These are phyloP conservation scores for Bullera alba DNA, from an alignment of 768 basidiomycete genomes.

Conservation along the genomic window DNA sequence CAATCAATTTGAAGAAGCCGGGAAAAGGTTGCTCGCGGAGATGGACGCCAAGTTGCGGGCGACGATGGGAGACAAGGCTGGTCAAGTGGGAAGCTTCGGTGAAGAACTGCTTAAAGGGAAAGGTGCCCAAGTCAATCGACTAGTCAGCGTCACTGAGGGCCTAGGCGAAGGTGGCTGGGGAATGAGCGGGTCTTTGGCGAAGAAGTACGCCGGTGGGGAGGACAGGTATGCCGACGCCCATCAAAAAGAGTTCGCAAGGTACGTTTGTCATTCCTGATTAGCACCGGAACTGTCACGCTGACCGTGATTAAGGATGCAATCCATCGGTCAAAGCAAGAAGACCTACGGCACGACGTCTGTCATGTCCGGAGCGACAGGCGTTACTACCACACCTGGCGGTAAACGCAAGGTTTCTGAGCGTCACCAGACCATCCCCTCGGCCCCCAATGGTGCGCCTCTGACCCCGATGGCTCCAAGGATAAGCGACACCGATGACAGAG, in stretches of 20 bases:
- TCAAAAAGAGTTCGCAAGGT: slow-evolving; percentile 41
- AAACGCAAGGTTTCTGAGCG: not conserved
- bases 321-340: slow-evolving; percentile 11
- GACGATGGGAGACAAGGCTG: slow-evolving; percentile 22
- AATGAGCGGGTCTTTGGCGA: not conserved
- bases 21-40: slow-evolving; percentile 29
- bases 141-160: slow-evolving; percentile 22
- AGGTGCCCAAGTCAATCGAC: slow-evolving; percentile 21
- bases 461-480: slow-evolving; percentile 2
- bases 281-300: not conserved
- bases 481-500: slow-evolving; percentile 3
- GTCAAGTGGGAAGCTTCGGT: slow-evolving; percentile 15
- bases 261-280: slow-evolving; percentile 2
- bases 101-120: slow-evolving; percentile 33
- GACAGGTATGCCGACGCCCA: slow-evolving; percentile 40
- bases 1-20: slow-evolving; percentile 31
- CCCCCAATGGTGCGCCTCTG: slow-evolving; percentile 28
- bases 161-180: slow-evolving; percentile 30
- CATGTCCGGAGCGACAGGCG: not conserved
- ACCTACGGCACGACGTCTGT: no score
- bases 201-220: slow-evolving; percentile 2
- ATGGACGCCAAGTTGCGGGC: slow-evolving; percentile 38
- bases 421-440: slow-evolving; percentile 14
- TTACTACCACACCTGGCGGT: not conserved
- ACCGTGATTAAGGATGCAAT: slow-evolving; percentile 25